These are phyloP conservation scores for Mariannaea elegans DNA, from an alignment of 2,329 filamentous ascomycete species.

Conservation along the genomic window DNA sequence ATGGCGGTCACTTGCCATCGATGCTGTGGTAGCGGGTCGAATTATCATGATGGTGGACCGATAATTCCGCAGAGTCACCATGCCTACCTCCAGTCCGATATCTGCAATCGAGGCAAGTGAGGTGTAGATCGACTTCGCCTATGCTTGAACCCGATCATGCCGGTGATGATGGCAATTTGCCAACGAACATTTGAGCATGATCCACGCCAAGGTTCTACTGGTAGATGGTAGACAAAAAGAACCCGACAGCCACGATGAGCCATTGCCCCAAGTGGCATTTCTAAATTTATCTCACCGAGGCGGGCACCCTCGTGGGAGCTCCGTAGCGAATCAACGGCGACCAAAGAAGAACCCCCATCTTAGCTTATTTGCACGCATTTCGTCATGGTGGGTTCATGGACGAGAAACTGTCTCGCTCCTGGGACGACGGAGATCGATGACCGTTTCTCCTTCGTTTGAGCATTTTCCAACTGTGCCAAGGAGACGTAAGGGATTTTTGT, in stretches of 20 bases:
- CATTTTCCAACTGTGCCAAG: conserved; percentile 8
- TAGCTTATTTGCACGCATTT: conserved; percentile 17
- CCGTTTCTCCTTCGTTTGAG: background rate
- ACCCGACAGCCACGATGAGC: background rate
- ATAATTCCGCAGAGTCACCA: background rate
- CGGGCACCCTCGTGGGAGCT: conserved; percentile 22
- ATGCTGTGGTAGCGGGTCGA: background rate
- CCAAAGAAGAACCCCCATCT: conserved; percentile 11
- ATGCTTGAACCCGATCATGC: background rate
- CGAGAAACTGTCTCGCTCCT: background rate
- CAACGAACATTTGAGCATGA: conserved; percentile 12
- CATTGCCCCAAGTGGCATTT: conserved; percentile 21
- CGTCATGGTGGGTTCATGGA: conserved; percentile 28
- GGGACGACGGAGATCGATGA: background rate
- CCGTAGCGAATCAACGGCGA: conserved; percentile 24
- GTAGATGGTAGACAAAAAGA: conserved; percentile 11
- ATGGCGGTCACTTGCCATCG: background rate
- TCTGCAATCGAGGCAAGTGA: background rate
- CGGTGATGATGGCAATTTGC: conserved; percentile 4
- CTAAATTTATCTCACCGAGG: conserved; percentile 33
- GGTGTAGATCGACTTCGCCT: background rate
- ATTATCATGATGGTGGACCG: background rate
- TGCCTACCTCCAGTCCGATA: background rate
- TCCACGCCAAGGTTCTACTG: conserved; percentile 2
- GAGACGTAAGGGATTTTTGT: conserved; percentile 29